Evolutionary conservation across 805 yeast species (phyloP).

Genomic region (Komagataella mondaviorum): DNA sequence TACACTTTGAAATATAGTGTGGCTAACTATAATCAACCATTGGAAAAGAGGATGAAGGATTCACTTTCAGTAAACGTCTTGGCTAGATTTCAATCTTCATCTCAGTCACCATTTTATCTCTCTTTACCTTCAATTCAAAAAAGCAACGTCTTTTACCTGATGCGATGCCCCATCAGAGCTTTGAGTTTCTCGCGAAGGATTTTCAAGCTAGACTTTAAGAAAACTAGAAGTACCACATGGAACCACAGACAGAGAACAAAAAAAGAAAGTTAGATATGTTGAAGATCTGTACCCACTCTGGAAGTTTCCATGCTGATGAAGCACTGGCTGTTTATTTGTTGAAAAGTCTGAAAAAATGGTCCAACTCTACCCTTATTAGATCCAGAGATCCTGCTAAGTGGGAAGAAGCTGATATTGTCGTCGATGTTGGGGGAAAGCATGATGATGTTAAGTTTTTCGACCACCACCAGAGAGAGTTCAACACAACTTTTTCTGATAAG

Average conservation of each 20-base stretch:
- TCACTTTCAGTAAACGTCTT: not conserved
- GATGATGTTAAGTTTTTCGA: conserved; percentile 81
- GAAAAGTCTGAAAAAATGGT: conserved; percentile 52
- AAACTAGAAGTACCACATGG: not conserved
- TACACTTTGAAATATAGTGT: not conserved
- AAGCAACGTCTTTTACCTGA: not conserved
- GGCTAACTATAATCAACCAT: not conserved
- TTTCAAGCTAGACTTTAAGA: not conserved
- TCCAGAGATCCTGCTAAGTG: conserved; percentile 75
- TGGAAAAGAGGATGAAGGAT: not conserved
- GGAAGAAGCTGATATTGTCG: conserved; percentile 83
- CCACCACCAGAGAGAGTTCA: conserved; percentile 92
- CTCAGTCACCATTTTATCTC: not conserved
- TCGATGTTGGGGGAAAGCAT: conserved; percentile 89
- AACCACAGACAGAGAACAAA: not conserved
- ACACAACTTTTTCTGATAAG: conserved; percentile 50
- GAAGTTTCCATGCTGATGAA: conserved; percentile 96
- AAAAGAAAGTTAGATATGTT: conserved; percentile 14
- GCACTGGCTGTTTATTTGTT: conserved; percentile 86
- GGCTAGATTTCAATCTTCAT: no score
- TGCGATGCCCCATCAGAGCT: not conserved
- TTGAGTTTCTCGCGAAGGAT: not conserved
- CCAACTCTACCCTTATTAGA: conserved; percentile 58
- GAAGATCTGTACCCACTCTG: conserved; percentile 82
- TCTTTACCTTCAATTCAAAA: not conserved